phyloP scores from a whole-genome alignment of 1,284 basidiomycete genomes.

The Leccinum pallidistipes region DNA sequence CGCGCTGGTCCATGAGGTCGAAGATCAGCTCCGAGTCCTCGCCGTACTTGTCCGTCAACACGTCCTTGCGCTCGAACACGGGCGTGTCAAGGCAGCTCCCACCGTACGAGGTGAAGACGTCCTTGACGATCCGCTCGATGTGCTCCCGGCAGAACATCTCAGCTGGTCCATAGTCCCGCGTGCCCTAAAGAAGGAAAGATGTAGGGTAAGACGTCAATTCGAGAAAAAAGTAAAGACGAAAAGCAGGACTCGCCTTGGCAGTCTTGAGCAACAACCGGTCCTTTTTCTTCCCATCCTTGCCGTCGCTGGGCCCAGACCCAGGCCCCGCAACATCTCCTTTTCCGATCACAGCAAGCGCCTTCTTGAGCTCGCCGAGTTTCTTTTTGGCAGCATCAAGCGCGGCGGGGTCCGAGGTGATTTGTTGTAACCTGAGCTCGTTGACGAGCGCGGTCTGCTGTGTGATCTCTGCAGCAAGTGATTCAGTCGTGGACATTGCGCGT shows the following conservation, averaged over 20 bases:
- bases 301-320: conserved; percentile 24
- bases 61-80: conserved; percentile 96
- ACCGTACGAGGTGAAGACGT: conserved; percentile 88
- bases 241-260: conserved; percentile 59
- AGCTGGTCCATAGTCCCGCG: conserved; percentile 92
- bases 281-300: conserved; percentile 58
- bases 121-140: conserved; percentile 88
- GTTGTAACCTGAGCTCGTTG: conserved; percentile 59
- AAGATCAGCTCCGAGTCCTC: conserved; percentile 99
- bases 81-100: conserved; percentile 95
- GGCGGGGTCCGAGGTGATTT: conserved; percentile 41
- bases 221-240: not conserved
- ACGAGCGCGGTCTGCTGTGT: conserved; percentile 52
- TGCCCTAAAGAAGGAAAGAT: conserved; percentile 65
- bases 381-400: conserved; percentile 65
- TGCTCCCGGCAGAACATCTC: conserved; percentile 92
- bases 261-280: conserved; percentile 74
- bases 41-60: conserved; percentile 94
- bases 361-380: conserved; percentile 70
- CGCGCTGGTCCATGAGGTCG: conserved; percentile 96
- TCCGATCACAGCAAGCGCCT: conserved; percentile 48
- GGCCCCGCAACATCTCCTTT: conserved; percentile 27
- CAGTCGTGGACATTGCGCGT: conserved; percentile 37
- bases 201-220: not conserved
- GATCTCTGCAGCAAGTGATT: conserved; percentile 50